Base-by-base conservation (phyloP, 2,329 filamentous ascomycete genomes). In the Xylariaceae sp. region DNA sequence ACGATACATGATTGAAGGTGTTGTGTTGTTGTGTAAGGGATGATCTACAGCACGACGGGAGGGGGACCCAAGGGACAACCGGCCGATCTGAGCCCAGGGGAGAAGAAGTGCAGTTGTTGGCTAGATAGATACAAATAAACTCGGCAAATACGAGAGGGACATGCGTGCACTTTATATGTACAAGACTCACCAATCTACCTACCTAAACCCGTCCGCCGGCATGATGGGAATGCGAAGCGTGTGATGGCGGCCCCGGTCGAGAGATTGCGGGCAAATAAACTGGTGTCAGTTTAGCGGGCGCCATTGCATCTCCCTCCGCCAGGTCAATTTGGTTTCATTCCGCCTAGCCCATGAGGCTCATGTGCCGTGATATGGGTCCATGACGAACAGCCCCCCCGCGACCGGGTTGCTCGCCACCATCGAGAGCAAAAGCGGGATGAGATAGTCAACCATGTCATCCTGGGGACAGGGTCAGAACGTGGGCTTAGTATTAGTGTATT, bases 1-100 rank as follows among this genome's bases (percentile, higher is more conserved):
- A 55, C 53, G 61, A 58, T 66, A 54, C 65, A 68, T 68, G 56
- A 53, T 64, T 51, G 53, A 53, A 45, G 29, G 11, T 34, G 52
- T 39, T 53, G 19, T 19, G 19, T 19, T 8, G 54, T 47, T 51
- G 54, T 26, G 47, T 40, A 54, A 57, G 53, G 52, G 51, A 56
- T 57, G 48, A 27, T 50, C 7, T 37, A 52, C 32, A 54, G 39
- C 29, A 35, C 41, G 50, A 9, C 8, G 46, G 50, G 46, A 48
- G 52, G 7, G 48, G 57, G 55, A 47, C 52, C 51, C 43, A 56
- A 49, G 46, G 55, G 60, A 51, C 51, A 54, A 57, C 55, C 49
- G 55, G 58, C 54, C 42, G 32, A 49, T 37, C 30, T 29, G 37
- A 50, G 47, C 42, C 50, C 45, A 30, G n/a, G 34, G 37, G 11